Conservation (phyloP, 176 grass and related monocot genomes). For the Cymbopogon citratus region DNA sequence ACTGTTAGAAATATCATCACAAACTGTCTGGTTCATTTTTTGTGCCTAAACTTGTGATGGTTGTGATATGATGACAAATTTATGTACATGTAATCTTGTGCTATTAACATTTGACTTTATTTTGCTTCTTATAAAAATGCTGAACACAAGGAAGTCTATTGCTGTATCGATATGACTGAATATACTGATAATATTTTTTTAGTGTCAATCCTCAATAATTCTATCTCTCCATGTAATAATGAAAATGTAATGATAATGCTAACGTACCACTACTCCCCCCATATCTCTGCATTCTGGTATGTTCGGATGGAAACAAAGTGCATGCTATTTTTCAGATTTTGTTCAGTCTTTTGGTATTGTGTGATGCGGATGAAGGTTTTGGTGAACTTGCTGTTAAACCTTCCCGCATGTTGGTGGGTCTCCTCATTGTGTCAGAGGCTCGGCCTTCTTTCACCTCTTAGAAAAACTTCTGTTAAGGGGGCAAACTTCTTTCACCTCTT, state of each 20-base stretch:
- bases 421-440: too few species aligned
- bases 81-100: slow-evolving; percentile 18
- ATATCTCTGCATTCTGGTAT: not conserved
- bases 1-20: not conserved
- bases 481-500: too few species aligned
- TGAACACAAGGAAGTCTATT: not conserved
- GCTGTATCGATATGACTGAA: not conserved
- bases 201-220: not conserved
- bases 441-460: too few species aligned
- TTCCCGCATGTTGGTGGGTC: too few species aligned
- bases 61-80: not conserved
- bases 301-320: too few species aligned
- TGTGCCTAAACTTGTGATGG: not conserved
- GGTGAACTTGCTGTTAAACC: too few species aligned
- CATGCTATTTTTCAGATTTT: too few species aligned
- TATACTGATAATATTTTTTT: not conserved
- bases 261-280: not conserved
- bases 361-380: too few species aligned
- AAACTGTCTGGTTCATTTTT: not conserved
- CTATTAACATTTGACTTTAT: not conserved
- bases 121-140: not conserved
- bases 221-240: not conserved
- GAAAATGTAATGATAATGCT: not conserved
- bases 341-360: too few species aligned
- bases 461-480: too few species aligned